These are phyloP conservation scores for Diaporthe sp. DNA, from an alignment of 2,329 filamentous ascomycete species.

Conservation along the genomic window DNA sequence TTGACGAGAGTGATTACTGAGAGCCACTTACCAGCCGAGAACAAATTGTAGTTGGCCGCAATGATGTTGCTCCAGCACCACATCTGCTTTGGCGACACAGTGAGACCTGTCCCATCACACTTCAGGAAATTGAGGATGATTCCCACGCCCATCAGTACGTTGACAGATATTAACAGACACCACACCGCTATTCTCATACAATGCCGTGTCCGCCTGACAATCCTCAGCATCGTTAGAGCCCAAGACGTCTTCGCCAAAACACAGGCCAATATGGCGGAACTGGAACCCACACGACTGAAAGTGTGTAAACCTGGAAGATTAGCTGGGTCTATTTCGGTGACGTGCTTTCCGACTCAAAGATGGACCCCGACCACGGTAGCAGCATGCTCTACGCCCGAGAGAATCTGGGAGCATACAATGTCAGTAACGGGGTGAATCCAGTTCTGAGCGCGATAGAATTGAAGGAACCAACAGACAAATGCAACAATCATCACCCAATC, in stretches of 20 bases:
- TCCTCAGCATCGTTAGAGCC: neutral
- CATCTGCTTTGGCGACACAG: neutral
- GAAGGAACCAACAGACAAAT: neutral
- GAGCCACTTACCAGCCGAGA: neutral
- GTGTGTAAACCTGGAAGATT: neutral
- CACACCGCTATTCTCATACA: constrained; percentile 1
- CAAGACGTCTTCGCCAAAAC: neutral
- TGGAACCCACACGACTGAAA: neutral
- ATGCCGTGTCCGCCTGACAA: neutral
- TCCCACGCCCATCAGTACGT: neutral
- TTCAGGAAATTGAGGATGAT: neutral
- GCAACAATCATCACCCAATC: neutral
- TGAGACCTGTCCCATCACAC: neutral
- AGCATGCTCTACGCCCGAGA: neutral
- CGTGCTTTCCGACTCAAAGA: neutral
- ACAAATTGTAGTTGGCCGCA: constrained; percentile 2
- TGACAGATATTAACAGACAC: neutral
- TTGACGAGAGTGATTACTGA: neutral
- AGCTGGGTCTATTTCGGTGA: neutral
- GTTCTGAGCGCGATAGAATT: neutral
- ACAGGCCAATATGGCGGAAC: neutral
- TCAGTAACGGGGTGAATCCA: neutral
- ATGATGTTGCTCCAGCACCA: neutral
- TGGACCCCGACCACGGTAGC: neutral
- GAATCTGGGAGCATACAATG: neutral